Percentiles rank a stretch among this genome's conserved stretches.
phyloP scores from a whole-genome alignment of 345 rosid genomes.

The Eucalyptus decipiens region DNA sequence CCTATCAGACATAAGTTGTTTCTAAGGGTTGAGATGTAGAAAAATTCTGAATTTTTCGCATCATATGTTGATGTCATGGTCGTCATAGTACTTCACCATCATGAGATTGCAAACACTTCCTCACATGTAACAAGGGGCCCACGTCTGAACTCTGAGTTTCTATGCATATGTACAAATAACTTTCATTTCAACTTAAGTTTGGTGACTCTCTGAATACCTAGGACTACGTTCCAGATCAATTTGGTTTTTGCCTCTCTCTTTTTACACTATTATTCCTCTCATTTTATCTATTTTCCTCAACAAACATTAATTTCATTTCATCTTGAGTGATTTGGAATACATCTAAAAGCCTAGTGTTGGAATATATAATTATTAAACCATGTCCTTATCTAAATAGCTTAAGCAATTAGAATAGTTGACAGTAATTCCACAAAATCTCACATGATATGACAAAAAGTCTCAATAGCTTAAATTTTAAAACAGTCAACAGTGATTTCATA shows the following conservation, averaged over 20 bases:
- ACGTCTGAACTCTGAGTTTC: not conserved
- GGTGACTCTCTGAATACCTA: not conserved
- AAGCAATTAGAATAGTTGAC: too few species aligned
- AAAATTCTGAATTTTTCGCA: too few species aligned
- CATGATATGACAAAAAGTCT: too few species aligned
- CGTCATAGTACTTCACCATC: not conserved
- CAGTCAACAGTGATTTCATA: accelerated
- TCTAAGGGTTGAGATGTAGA: not conserved
- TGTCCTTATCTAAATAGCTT: not conserved
- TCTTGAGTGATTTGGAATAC: not conserved
- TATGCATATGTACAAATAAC: not conserved
- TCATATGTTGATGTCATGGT: not conserved
- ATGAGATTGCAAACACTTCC: not conserved
- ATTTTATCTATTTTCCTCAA: not conserved
- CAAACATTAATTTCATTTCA: not conserved
- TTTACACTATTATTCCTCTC: not conserved
- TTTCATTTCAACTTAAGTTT: not conserved
- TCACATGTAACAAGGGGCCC: not conserved
- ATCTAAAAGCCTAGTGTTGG: not conserved
- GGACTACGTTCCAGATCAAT: not conserved
- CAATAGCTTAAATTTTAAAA: too few species aligned
- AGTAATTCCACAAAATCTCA: too few species aligned
- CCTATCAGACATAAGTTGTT: not conserved
- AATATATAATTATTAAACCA: not conserved
- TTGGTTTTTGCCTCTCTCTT: not conserved